These are phyloP conservation scores for Calvatia gigantea DNA, from an alignment of 768 basidiomycete species.

Conservation along the genomic window DNA sequence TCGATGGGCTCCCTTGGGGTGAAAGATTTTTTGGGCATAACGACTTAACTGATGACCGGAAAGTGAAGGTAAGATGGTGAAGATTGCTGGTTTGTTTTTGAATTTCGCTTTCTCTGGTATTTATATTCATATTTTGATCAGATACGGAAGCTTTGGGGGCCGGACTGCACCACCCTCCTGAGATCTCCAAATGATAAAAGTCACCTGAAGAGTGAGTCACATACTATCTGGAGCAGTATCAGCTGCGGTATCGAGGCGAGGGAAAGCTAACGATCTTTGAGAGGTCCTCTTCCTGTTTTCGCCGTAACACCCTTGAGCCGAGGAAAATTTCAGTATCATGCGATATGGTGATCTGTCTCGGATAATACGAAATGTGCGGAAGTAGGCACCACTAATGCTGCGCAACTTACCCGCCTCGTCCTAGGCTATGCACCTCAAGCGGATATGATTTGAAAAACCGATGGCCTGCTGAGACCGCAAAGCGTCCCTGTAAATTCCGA, in stretches of 20 bases:
- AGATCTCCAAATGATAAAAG: too few species aligned
- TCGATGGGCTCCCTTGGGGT: constrained; percentile 30
- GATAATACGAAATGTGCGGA: too few species aligned
- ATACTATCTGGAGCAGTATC: too few species aligned
- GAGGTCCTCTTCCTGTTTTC: too few species aligned
- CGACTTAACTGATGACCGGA: neutral
- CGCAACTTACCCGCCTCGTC: neutral
- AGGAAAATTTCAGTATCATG: neutral
- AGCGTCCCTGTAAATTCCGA: neutral
- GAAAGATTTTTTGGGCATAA: constrained; percentile 20
- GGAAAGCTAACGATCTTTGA: too few species aligned
- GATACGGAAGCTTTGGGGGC: too few species aligned
- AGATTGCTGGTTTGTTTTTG: neutral
- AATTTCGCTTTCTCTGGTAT: too few species aligned
- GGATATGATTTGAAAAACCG: neutral
- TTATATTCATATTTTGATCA: neutral
- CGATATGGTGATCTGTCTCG: neutral
- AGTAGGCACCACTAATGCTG: too few species aligned
- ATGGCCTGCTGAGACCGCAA: neutral
- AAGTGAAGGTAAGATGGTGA: neutral
- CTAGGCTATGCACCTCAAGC: neutral
- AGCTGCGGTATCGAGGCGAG: too few species aligned
- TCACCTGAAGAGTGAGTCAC: too few species aligned
- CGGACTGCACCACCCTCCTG: too few species aligned
- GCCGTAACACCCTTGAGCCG: too few species aligned